Base-by-base conservation (phyloP, 1,139 yeast genomes). In the Pichia sp. region DNA sequence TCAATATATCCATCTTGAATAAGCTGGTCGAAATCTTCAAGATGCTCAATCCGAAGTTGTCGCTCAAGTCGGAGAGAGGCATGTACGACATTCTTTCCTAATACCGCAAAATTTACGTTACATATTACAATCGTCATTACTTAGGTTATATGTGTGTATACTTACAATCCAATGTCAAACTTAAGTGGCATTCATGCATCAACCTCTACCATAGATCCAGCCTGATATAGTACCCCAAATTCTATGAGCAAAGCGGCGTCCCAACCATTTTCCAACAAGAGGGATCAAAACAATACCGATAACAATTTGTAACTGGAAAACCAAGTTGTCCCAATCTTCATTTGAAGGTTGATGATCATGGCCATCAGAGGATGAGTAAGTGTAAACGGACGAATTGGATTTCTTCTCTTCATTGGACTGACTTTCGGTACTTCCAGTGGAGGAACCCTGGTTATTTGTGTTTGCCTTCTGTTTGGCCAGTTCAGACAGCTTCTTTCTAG, bases 261-360 rank as follows among this genome's bases (percentile, higher is more conserved):
- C 94, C 28, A 83, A 48, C 27, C 77, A 67, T 55, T 77, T 79
- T 24, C 94, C 94, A 6, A 79, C 52, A 42, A 82, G 58, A 0
- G 94, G 94, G 35, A 82, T 63, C 30, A 83, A 51, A 13, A 83
- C 74, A 41, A 74, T 61, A 35, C 72, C 69, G 16, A 79, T 57
- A 29, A 84, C 63, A 11, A 67, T 69, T 29, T 70, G 70, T 33
- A 84, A 55, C 52, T 82, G 91, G 30, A 64, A 62, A 41, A 83
- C 51, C 33, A 84, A 78, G 50, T 80, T 88, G 37, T 83, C 91
- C 93, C 93, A 83, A 49, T 83, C 87, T 45, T 73, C 69, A 53
- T 82, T 32, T n/a, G n/a, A n/a, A n/a, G n/a, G n/a, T n/a, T n/a
- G n/a, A n/a, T n/a, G n/a, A 17, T 87, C 20, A n/a, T 18, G 1